Percentiles rank a stretch among this genome's conserved stretches.
Conservation (phyloP, 2,329 filamentous ascomycete genomes). For the Graphilbum sp. region DNA sequence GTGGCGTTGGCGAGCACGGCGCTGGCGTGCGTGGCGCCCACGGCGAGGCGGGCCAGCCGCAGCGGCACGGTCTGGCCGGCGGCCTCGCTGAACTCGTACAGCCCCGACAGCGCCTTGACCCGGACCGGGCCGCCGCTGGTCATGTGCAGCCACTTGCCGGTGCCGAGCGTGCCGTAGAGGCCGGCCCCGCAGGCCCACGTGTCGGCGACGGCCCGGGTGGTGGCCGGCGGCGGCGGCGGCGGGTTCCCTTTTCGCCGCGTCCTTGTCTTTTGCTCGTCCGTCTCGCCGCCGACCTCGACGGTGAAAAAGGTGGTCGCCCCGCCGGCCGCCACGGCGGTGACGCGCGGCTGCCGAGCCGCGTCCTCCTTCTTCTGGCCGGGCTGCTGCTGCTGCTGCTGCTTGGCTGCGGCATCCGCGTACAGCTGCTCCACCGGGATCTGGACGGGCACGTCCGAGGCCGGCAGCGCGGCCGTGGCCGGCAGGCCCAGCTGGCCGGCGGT, state of each 20-base stretch:
- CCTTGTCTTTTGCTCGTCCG: conserved; percentile 26
- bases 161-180: conserved; percentile 69
- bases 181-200: conserved; percentile 80
- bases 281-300: conserved; percentile 47
- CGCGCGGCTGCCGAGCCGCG: conserved; percentile 27
- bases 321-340: conserved; percentile 70
- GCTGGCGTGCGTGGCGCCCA: conserved; percentile 66
- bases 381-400: too few relatives aligned
- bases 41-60: conserved; percentile 52
- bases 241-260: neutral
- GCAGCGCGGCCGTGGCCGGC: conserved; percentile 44
- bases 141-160: conserved; percentile 76
- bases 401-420: conserved; percentile 29
- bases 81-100: conserved; percentile 76
- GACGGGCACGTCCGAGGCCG: conserved; percentile 52
- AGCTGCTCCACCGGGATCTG: conserved; percentile 54
- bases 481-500: conserved; percentile 82
- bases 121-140: conserved; percentile 58
- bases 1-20: conserved; percentile 75
- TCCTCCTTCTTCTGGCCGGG: too few relatives aligned
- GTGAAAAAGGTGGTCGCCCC: conserved; percentile 79
- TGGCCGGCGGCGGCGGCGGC: too few relatives aligned
- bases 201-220: conserved; percentile 59
- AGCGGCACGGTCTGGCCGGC: conserved; percentile 57
- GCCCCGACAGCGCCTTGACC: conserved; percentile 64